Percentiles rank a stretch among this genome's conserved stretches.
Evolutionary conservation across 2,329 filamentous ascomycete genomes (phyloP).

Genomic region (Seiridium cupressi): DNA sequence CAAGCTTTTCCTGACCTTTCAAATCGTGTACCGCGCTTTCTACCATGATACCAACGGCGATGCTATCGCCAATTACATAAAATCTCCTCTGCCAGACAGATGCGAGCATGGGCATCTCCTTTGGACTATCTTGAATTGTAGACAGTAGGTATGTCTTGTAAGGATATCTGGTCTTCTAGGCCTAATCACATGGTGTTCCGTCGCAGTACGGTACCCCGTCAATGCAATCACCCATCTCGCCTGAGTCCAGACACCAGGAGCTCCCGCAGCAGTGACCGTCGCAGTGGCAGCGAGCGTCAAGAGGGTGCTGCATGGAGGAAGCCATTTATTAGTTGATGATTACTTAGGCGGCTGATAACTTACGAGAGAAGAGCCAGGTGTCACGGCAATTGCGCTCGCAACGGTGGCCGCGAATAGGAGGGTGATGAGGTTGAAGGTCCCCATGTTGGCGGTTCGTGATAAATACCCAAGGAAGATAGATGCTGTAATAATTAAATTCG

Average conservation of each 20-base stretch:
- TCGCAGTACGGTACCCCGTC: slow-evolving; percentile 2
- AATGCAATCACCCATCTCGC: neutral
- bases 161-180: neutral
- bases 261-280: neutral
- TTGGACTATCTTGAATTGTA: no score
- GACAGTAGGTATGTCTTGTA: no score
- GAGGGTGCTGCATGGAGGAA: neutral
- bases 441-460: neutral
- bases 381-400: neutral
- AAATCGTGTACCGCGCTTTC: no score
- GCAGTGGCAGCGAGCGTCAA: neutral
- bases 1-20: no score
- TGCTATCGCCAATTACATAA: no score
- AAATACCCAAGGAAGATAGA: no score
- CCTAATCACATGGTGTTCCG: neutral
- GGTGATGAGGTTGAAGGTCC: neutral
- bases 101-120: no score
- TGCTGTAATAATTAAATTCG: no score
- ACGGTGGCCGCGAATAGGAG: neutral
- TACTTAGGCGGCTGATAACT: neutral
- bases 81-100: no score
- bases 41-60: no score
- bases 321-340: no score
- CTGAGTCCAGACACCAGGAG: neutral
- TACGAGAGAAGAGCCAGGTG: neutral